Evolutionary conservation across 768 basidiomycete species (phyloP), one percentile per base, ranked within the genome.

Genomic region (Amanita fuliginea): DNA sequence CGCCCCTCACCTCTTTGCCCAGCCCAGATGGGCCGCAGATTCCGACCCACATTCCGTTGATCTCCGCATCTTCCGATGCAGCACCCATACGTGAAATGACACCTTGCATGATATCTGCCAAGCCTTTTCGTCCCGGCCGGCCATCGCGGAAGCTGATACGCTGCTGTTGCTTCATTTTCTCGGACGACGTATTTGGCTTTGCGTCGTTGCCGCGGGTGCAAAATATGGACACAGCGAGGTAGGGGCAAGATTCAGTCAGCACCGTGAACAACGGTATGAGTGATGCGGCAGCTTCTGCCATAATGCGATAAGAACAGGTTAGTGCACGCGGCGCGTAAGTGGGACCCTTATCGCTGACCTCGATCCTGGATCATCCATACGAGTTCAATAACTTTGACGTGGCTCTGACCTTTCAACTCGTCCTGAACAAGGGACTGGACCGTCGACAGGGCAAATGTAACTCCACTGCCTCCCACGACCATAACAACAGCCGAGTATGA

Each of bases 391-490:
- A 67, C 53, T 45, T 68, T 65, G 7, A 68, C 61, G 42, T 70
- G 65, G 26, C 70, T 68, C 4, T 58, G 54, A 1, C 70, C 67
- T 6, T 57, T 53, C 1, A 62, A 46, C 32, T 61, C 63, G 51
- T 65, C 55, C 52, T 61, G 56, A 26, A 79, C 64, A 2, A 81
- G 64, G 35, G 80, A 76, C 43, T 77, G 69, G 13, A 74, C 67
- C 4, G 67, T 60, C 10, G 71, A 62, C 21, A 80, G 60, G 1
- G 68, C 68, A 51, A 75, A 77, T 4, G 80, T 73, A 59, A 83
- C 75, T 2, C 81, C 81, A 30, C 72, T 74, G 3, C 81, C 81
- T 3, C 78, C 81, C 5, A 66, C 71, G n/a, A 81, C 53, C 51
- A 83, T 66, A 40, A 81, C 54, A 1, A 76, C 72, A 3, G 70